Evolutionary conservation across 202 grass and related monocot genomes (phyloP).

Genomic region (Brachypodium distachyon): DNA sequence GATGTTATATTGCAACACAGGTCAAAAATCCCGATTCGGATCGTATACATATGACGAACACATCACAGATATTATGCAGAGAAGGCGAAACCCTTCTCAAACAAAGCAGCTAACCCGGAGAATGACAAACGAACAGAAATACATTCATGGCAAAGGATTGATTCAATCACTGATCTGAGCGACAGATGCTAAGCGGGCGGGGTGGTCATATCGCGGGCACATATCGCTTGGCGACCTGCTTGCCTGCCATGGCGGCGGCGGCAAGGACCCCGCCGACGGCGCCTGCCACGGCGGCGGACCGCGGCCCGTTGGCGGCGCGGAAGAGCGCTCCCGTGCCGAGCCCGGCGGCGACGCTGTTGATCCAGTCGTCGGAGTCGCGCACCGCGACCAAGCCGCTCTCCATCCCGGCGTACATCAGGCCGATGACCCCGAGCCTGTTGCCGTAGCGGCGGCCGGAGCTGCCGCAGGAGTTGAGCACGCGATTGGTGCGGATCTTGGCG

Average conservation of each 20-base stretch:
- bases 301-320: conserved; percentile 67
- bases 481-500: conserved; percentile 71
- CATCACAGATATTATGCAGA: not conserved
- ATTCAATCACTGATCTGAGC: not conserved
- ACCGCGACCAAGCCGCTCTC: conserved; percentile 77
- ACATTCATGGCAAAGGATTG: not conserved
- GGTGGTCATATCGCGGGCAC: conserved; percentile 46
- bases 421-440: conserved; percentile 67
- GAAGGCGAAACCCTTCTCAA: not conserved
- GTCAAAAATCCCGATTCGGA: conserved; percentile 8
- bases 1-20: conserved; percentile 10
- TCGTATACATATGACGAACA: not conserved
- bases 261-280: conserved; percentile 72
- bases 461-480: conserved; percentile 82
- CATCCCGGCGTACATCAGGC: conserved; percentile 82
- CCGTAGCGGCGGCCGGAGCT: conserved; percentile 64
- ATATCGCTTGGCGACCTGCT: conserved; percentile 73
- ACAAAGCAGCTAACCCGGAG: not conserved
- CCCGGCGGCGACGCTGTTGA: conserved; percentile 85
- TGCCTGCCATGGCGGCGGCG: conserved; percentile 47
- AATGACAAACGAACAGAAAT: not conserved
- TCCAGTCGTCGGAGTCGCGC: conserved; percentile 81
- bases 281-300: conserved; percentile 76
- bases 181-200: not conserved
- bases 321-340: conserved; percentile 73